Conservation (phyloP, 129 eudicot species). For the Tagetes erecta region DNA sequence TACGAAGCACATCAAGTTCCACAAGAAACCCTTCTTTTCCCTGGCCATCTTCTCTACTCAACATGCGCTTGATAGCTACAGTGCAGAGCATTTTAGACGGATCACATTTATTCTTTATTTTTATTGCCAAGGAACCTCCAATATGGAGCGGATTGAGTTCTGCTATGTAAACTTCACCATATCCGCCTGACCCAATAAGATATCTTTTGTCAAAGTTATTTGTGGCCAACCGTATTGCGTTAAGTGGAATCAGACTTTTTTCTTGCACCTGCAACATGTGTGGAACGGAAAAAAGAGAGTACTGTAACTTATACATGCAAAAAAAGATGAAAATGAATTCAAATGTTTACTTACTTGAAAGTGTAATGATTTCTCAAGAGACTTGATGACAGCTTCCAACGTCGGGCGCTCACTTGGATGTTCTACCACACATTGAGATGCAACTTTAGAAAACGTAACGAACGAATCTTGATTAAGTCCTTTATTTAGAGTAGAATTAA, state of each 20-base stretch:
- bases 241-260: not conserved
- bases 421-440: not conserved
- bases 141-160: not conserved
- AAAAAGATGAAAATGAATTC: not conserved
- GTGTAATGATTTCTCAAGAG: not conserved
- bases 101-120: not conserved
- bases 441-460: not conserved
- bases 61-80: not conserved
- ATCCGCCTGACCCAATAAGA: not conserved
- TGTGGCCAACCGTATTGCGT: not conserved
- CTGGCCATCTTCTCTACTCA: not conserved
- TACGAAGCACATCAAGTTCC: not conserved
- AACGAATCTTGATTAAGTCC: not conserved
- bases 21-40: not conserved
- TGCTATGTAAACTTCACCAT: not conserved
- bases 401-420: not conserved
- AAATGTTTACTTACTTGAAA: not conserved
- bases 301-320: no score
- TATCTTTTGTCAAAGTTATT: not conserved
- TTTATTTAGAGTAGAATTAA: not conserved
- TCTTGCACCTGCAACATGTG: no score
- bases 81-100: not conserved
- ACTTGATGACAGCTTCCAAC: not conserved
- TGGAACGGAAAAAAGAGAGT: no score
- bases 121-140: no score